Evolutionary conservation across 2,329 filamentous ascomycete species (phyloP).

Genomic region (Volutella citrinella): DNA sequence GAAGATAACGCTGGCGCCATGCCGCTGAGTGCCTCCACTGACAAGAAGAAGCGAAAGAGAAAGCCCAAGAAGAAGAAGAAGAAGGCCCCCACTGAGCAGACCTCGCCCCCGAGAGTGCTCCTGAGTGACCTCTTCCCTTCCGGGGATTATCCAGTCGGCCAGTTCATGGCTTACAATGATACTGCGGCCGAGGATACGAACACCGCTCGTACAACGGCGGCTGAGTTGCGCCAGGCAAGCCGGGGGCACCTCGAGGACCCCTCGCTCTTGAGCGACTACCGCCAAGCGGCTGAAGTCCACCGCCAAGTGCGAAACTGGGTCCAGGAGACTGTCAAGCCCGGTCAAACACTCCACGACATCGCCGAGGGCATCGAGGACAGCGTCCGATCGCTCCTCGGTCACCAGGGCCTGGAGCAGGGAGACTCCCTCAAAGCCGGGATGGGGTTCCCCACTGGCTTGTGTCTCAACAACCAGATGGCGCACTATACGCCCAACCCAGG

Average conservation of each 20-base stretch:
- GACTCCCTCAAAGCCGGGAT: slow-evolving; percentile 72
- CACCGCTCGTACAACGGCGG: slow-evolving; percentile 20
- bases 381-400: slow-evolving; percentile 70
- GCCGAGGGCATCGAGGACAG: slow-evolving; percentile 79
- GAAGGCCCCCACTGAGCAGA: slow-evolving; percentile 22
- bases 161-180: slow-evolving; percentile 27
- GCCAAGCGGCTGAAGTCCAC: slow-evolving; percentile 75
- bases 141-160: slow-evolving; percentile 26
- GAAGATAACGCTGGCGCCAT: slow-evolving; percentile 19
- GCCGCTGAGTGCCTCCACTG: slow-evolving; percentile 13
- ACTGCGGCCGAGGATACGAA: slow-evolving; percentile 13
- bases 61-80: slow-evolving; percentile 27
- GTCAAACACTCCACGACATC: slow-evolving; percentile 72
- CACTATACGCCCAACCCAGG: slow-evolving; percentile 82
- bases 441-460: slow-evolving; percentile 80
- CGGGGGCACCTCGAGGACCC: slow-evolving; percentile 26
- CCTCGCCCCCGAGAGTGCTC: slow-evolving; percentile 31
- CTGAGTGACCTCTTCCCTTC: slow-evolving; percentile 28
- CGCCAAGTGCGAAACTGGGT: slow-evolving; percentile 79
- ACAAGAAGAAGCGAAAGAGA: slow-evolving; percentile 23
- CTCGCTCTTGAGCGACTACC: slow-evolving; percentile 70
- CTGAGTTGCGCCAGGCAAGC: slow-evolving; percentile 21
- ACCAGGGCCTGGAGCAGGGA: slow-evolving; percentile 70
- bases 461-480: slow-evolving; percentile 75
- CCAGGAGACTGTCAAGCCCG: slow-evolving; percentile 73